Evolutionary conservation across 2,329 filamentous ascomycete species (phyloP).

Genomic region (Hirsutella minnesotensis): DNA sequence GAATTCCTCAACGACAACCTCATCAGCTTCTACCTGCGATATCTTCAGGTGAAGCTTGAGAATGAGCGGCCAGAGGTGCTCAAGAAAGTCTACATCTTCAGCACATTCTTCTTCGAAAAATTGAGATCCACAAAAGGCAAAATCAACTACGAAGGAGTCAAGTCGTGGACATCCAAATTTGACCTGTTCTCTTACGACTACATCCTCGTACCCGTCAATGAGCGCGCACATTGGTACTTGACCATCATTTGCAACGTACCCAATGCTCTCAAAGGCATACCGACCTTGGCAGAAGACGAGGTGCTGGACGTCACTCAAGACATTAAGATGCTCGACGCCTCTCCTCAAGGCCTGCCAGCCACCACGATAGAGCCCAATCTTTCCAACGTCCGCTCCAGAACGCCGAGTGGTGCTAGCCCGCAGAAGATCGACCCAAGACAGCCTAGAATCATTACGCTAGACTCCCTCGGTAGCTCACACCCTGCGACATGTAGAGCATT

Average conservation of each 20-base stretch:
- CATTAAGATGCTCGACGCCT: neutral
- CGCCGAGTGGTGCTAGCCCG: constrained; percentile 7
- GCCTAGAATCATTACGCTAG: constrained; percentile 72
- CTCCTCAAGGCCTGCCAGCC: neutral
- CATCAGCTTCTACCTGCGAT: constrained; percentile 76
- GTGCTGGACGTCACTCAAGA: constrained; percentile 3
- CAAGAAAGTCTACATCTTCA: constrained; percentile 73
- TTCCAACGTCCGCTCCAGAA: constrained; percentile 4
- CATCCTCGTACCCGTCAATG: constrained; percentile 84
- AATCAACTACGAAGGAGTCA: constrained; percentile 78
- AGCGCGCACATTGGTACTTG: constrained; percentile 82
- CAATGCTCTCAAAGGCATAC: constrained; percentile 33
- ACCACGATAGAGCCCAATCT: constrained; percentile 1
- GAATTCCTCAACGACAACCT: constrained; percentile 89
- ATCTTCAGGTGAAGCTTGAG: constrained; percentile 51
- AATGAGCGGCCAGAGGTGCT: constrained; percentile 41
- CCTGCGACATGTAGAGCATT: constrained; percentile 53
- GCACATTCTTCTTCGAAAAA: constrained; percentile 80
- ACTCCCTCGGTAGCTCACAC: constrained; percentile 64
- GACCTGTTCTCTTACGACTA: constrained; percentile 82
- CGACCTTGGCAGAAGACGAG: constrained; percentile 7
- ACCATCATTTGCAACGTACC: constrained; percentile 87
- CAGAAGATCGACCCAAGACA: constrained; percentile 30
- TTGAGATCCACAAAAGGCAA: constrained; percentile 50
- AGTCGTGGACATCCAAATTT: constrained; percentile 75